These are phyloP conservation scores for Fusarium bulbicola DNA, from an alignment of 2,329 filamentous ascomycete genomes.

Conservation along the genomic window DNA sequence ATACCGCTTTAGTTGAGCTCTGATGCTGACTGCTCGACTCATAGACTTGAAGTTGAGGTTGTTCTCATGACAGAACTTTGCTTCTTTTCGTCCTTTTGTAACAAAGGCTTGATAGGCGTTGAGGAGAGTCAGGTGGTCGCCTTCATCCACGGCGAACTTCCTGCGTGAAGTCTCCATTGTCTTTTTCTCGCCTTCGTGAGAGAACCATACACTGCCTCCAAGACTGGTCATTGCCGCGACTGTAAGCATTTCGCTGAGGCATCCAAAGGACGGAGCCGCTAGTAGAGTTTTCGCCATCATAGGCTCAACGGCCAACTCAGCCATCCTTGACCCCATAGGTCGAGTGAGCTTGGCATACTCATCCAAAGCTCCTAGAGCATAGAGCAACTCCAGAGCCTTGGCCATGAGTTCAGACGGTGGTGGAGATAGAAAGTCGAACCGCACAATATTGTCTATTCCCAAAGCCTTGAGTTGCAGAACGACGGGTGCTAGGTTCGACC, in stretches of 20 bases:
- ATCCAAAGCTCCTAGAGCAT: constrained; percentile 85
- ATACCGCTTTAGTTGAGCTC: constrained; percentile 85
- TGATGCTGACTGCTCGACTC: constrained; percentile 82
- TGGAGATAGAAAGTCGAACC: constrained; percentile 88
- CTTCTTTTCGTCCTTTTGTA: constrained; percentile 81
- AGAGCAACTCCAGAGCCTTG: constrained; percentile 87
- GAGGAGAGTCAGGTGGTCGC: constrained; percentile 89
- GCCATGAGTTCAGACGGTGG: constrained; percentile 87
- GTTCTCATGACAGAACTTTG: constrained; percentile 88
- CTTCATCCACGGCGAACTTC: constrained; percentile 91
- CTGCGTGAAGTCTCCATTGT: constrained; percentile 76
- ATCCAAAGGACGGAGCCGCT: constrained; percentile 77
- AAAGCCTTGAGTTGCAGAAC: constrained; percentile 93
- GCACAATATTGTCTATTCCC: constrained; percentile 91
- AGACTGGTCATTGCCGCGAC: constrained; percentile 95
- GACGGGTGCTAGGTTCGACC: constrained; percentile 87
- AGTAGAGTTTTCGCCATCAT: constrained; percentile 95
- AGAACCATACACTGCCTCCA: constrained; percentile 84
- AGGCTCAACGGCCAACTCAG: constrained; percentile 89
- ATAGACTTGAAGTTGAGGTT: constrained; percentile 88
- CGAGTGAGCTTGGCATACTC: constrained; percentile 89
- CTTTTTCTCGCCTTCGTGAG: constrained; percentile 80
- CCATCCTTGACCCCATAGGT: constrained; percentile 90
- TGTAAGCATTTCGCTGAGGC: constrained; percentile 84
- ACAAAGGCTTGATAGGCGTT: constrained; percentile 95